Conservation (phyloP, 179 eudicot genomes). For the Actinidia chinensis region DNA sequence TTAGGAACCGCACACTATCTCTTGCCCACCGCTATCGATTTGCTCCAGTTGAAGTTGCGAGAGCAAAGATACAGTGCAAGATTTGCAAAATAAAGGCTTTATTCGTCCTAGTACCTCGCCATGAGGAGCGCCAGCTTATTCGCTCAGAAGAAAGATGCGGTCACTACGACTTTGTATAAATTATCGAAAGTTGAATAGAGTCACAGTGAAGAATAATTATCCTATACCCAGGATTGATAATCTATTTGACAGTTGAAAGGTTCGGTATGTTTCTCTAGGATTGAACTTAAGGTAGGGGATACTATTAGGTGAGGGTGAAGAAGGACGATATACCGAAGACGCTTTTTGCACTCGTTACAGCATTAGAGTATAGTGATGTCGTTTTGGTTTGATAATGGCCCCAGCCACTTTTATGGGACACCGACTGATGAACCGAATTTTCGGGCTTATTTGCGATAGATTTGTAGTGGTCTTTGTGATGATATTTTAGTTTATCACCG, state of each 20-base stretch:
- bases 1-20: background rate
- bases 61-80: background rate
- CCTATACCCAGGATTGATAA: constrained; percentile 1
- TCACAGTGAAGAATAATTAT: background rate
- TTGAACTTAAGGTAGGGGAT: background rate
- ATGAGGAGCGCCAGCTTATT: background rate
- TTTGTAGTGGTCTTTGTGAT: background rate
- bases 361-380: no score
- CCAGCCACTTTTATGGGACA: no score
- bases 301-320: background rate
- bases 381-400: no score
- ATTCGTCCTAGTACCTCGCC: background rate
- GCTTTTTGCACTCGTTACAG: background rate
- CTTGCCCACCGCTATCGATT: background rate
- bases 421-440: no score
- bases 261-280: no score
- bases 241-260: no score
- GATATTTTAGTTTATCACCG: background rate
- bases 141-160: background rate
- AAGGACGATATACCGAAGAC: background rate
- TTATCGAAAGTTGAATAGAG: background rate
- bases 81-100: background rate
- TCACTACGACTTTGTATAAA: background rate
- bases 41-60: background rate
- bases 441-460: no score